Conservation (phyloP, 2,329 filamentous ascomycete species). For the Aspergillus ochraceus region DNA sequence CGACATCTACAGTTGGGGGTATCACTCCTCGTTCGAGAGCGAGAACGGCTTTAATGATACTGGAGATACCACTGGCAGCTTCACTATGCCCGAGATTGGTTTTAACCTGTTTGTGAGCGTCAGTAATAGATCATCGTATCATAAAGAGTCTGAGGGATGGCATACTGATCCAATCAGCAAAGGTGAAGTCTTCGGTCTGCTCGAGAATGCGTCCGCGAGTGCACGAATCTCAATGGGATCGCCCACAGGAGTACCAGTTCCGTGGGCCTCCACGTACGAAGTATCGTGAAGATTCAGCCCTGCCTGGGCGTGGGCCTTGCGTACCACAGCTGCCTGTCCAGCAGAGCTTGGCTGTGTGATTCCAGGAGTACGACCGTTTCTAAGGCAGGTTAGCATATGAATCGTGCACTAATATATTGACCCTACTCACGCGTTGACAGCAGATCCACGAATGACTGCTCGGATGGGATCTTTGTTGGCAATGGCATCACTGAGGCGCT, state of each 20-base stretch:
- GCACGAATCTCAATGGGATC: conserved; percentile 8
- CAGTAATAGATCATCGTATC: neutral
- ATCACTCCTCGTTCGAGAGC: conserved; percentile 1
- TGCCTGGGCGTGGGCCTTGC: conserved; percentile 4
- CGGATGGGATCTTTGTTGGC: conserved; percentile 6
- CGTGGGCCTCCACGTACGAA: conserved; percentile 12
- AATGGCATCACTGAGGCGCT: conserved; percentile 5
- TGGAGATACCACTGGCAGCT: conserved; percentile 5
- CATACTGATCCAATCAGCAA: neutral
- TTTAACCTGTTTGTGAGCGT: conserved; percentile 4
- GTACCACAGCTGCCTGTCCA: conserved; percentile 2
- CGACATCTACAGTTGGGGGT: neutral
- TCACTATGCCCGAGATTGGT: conserved; percentile 8
- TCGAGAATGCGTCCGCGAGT: neutral
- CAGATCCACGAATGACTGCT: conserved; percentile 1
- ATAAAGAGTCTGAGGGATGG: neutral
- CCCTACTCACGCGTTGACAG: conserved; percentile 1
- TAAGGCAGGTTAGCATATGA: neutral
- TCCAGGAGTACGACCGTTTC: conserved; percentile 1
- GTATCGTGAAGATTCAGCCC: neutral
- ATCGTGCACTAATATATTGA: neutral
- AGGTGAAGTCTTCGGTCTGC: neutral
- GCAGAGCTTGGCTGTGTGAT: conserved; percentile 4
- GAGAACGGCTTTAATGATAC: conserved; percentile 5
- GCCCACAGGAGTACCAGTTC: conserved; percentile 9